Base-by-base conservation (phyloP, 2,329 filamentous ascomycete species). In the Boeremia lycopersici region DNA sequence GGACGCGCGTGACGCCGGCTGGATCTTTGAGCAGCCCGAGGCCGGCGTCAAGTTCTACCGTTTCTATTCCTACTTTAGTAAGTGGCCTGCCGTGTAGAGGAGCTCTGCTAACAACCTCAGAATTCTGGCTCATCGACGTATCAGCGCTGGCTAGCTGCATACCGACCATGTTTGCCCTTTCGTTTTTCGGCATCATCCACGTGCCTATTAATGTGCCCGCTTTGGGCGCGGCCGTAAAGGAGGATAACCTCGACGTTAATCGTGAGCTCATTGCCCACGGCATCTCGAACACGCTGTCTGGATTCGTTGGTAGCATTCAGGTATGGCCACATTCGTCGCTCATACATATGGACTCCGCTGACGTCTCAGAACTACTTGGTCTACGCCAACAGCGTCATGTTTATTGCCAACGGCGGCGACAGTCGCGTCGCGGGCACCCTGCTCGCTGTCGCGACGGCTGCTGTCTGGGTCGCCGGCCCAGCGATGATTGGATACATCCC, bases 181-280 rank as follows among this genome's bases (percentile, higher is more conserved):
- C 95, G 0, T 99, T 99, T 79, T 99, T 99, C 68, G 95, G 95
- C 47, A 89, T 99, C 51, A 84, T 99, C 2, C 95, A 99, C 72
- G 95, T 99, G 2, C 95, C 95, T 0, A 99, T 99, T 77, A 99
- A 99, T 68, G 93, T 99, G 4, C 95, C 95, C 2, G 95, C 95
- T 2, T 79, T 99, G 54, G 95, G 91, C 0, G 88, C 96, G 43
- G 92, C 91, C 29, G 91, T 90, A 4, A 91, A 92, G 38, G 93
- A 98, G 74, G 95, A 99, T 71, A 90, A 98, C 69, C 84, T 96
- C 28, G 88, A 96, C 70, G 85, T 99, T 43, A 91, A 99, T 70
- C 86, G 90, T 59, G 95, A 99, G 73, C 81, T 99, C 19, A 91
- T 93, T 68, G 87, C 96, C 38, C 95, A 99, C 68, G 95, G 95